A percentile compares a stretch with the other conserved stretches of the same genome.
Evolutionary conservation across 2,329 filamentous ascomycete species (phyloP).

Genomic region (Diplodia sapinea): DNA sequence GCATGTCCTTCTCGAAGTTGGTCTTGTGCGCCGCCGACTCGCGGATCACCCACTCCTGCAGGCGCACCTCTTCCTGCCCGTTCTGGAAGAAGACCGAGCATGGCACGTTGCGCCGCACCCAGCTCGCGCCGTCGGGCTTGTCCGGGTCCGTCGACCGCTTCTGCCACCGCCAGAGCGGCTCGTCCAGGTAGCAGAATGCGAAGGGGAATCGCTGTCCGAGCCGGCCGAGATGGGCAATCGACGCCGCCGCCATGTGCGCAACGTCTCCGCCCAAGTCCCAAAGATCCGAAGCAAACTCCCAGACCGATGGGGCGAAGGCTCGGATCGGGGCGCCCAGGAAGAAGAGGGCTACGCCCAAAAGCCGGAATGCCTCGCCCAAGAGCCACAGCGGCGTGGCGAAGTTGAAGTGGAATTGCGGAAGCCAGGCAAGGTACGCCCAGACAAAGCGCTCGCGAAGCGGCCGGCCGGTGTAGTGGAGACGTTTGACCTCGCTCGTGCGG

Average conservation of each 20-base stretch:
- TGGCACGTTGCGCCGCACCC: not conserved
- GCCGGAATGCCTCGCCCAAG: not conserved
- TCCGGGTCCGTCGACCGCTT: not conserved
- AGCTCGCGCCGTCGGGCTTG: slow-evolving; percentile 7
- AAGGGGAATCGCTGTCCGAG: not conserved
- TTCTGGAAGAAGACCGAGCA: not conserved
- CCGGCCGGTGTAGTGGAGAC: not conserved
- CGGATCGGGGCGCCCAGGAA: not conserved
- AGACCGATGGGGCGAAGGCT: not conserved
- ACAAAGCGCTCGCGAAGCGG: not conserved
- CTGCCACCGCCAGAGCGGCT: slow-evolving; percentile 4
- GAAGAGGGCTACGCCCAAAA: not conserved
- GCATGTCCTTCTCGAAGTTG: slow-evolving; percentile 16
- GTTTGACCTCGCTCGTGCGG: not conserved
- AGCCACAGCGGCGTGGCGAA: not conserved
- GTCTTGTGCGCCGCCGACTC: not conserved
- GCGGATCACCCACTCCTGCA: slow-evolving; percentile 20
- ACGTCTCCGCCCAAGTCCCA: not conserved
- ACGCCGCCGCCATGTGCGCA: not conserved
- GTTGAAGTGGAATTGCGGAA: not conserved
- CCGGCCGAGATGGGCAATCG: not conserved
- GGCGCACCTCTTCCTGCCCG: not conserved
- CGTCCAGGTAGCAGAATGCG: not conserved
- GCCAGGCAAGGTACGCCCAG: not conserved
- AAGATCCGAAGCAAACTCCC: not conserved